Evolutionary conservation across 129 eudicot species (phyloP).

Genomic region (Artemisia argyi): DNA sequence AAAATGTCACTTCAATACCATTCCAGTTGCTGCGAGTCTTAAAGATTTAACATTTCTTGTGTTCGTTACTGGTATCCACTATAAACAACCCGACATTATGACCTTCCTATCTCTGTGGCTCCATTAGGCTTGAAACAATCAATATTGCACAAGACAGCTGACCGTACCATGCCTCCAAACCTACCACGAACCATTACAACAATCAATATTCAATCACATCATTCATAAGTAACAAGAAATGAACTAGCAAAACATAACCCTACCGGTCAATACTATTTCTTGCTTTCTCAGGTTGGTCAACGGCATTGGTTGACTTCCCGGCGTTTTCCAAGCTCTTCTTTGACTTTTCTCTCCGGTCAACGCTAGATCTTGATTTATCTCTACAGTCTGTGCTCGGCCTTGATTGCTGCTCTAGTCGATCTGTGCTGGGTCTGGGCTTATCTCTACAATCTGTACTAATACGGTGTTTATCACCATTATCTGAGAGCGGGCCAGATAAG

Average conservation of each 20-base stretch:
- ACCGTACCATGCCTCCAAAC: conserved; percentile 87
- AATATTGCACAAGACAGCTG: conserved; percentile 87
- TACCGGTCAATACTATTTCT: conserved; percentile 96
- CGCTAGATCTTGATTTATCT: conserved; percentile 60
- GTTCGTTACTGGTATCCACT: not conserved
- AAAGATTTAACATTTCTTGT: not conserved
- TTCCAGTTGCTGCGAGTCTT: not conserved
- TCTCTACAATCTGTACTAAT: conserved; percentile 64
- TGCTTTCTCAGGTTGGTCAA: conserved; percentile 60
- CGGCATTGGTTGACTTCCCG: conserved; percentile 50
- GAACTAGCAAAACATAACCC: conserved; percentile 29
- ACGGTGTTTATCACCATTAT: conserved; percentile 49
- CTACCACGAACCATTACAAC: conserved; percentile 49
- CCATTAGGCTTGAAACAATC: conserved; percentile 86
- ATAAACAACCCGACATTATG: conserved; percentile 17
- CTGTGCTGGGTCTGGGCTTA: conserved; percentile 60
- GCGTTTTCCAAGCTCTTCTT: conserved; percentile 55
- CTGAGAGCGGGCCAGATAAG: conserved; percentile 34
- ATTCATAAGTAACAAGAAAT: not conserved
- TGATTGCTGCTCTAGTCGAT: conserved; percentile 53
- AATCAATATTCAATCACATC: conserved; percentile 28
- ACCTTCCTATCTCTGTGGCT: conserved; percentile 49
- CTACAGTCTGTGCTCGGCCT: conserved; percentile 62
- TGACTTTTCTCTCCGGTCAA: conserved; percentile 64
- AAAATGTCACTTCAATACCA: not conserved